Conservation (phyloP, 805 yeast genomes). For the Myxozyma nipponensis region DNA sequence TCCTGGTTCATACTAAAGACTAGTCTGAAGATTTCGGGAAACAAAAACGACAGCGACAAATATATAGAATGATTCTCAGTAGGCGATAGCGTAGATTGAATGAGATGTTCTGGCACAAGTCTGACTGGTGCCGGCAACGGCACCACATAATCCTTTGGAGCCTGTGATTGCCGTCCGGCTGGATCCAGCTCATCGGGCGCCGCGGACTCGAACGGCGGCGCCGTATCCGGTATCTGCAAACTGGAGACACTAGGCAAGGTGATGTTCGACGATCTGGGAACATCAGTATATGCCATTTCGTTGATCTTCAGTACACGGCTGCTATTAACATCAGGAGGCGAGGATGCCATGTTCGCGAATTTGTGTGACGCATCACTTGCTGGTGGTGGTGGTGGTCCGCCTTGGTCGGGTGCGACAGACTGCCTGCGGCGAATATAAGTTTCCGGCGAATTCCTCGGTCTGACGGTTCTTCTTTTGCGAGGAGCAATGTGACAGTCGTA, state of each 20-base stretch:
- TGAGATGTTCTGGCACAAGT: conserved; percentile 1
- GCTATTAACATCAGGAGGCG: too few species aligned
- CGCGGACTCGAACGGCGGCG: too few species aligned
- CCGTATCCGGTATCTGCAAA: not conserved
- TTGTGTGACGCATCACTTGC: not conserved
- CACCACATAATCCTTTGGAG: not conserved
- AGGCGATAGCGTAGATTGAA: conserved; percentile 16
- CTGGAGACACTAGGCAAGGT: too few species aligned
- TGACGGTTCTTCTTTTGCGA: conserved; percentile 20
- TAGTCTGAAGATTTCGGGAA: conserved; percentile 14
- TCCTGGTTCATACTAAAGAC: conserved; percentile 4
- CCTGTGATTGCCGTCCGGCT: not conserved
- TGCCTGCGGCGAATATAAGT: not conserved
- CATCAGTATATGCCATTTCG: too few species aligned
- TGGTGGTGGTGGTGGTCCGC: not conserved
- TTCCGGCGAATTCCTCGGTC: conserved; percentile 3
- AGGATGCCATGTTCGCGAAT: not conserved
- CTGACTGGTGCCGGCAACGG: not conserved
- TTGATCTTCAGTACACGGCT: too few species aligned
- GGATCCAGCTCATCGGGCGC: not conserved
- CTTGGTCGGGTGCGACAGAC: not conserved
- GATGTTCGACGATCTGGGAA: too few species aligned
- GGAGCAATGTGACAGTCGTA: conserved; percentile 22
- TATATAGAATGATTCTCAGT: conserved; percentile 10
- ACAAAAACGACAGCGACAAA: conserved; percentile 14